Evolutionary conservation across 2,329 filamentous ascomycete species (phyloP), one percentile per base, ranked within the genome.

Genomic region (Epichloe baconii): DNA sequence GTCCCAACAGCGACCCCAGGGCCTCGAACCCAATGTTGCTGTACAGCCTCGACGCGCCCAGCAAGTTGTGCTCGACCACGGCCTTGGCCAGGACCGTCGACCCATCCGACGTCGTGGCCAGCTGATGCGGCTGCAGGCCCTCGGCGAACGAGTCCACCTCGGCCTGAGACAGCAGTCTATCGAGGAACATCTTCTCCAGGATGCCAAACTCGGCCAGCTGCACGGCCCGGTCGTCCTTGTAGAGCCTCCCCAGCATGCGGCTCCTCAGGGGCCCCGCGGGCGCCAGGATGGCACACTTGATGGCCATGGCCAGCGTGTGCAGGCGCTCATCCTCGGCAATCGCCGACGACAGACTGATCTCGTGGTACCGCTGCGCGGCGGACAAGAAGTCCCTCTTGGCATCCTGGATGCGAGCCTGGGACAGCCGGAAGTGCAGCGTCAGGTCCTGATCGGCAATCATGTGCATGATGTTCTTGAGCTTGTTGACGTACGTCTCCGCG

Each of bases 101-200:
- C 2, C 93, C 93, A 66, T 98, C 93, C 0, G 87, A 78, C 0
- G 88, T 96, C 55, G 80, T 83, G 23, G 93, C 93, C 2, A 96
- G 80, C 69, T 98, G 93, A 68, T 98, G 93, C 21, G 87, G 85
- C 51, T 82, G 78, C 47, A 98, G 75, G 48, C 82, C 83, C 59
- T 85, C 75, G 0, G 90, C 85, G 63, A 98, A 98, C 51, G 86
- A 83, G 38, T 83, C 80, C 42, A 96, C 88, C 69, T 98, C 93
- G n/a, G 75, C 78, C 0, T 85, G 80, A 0, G 80, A 79, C 47
- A 98, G 75, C 3, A 98, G 74, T 5, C 90, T 81, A 67, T 97
- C 88, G 47, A 97, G 76, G 67, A 95, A 95, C 80, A 98, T 97
- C 74, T 97, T 97, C 72, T 97, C 93, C 14, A 98, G 73, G 50